Percentiles rank a stretch among this genome's conserved stretches.
Evolutionary conservation across 1,284 basidiomycete species (phyloP).

Genomic region (Ustilago shanxiensis): DNA sequence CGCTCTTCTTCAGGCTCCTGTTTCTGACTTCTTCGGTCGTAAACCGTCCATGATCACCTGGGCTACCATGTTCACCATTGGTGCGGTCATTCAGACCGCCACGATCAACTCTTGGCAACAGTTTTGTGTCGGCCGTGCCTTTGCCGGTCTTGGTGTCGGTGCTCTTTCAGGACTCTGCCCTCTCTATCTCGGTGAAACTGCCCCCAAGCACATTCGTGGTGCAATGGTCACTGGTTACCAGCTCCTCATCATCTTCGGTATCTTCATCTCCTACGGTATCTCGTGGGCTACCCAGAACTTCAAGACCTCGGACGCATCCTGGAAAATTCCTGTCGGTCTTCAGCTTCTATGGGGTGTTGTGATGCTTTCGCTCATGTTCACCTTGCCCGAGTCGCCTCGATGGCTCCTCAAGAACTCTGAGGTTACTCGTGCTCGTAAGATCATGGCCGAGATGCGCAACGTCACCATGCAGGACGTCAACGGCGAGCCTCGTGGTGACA

Average conservation of each 20-base stretch:
- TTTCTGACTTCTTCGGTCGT: conserved; percentile 76
- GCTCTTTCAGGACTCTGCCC: conserved; percentile 74
- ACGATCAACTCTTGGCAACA: conserved; percentile 49
- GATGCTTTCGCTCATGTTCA: conserved; percentile 71
- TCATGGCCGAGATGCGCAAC: conserved; percentile 75
- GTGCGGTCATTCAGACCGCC: conserved; percentile 63
- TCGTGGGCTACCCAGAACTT: conserved; percentile 72
- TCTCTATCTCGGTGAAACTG: conserved; percentile 85
- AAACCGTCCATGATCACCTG: conserved; percentile 77
- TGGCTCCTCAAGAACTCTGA: conserved; percentile 81
- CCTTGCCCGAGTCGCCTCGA: conserved; percentile 82
- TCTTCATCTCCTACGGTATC: conserved; percentile 73
- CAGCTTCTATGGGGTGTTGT: conserved; percentile 75
- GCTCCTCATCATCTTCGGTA: conserved; percentile 77
- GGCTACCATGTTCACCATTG: conserved; percentile 70
- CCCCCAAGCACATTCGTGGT: conserved; percentile 83
- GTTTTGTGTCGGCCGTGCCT: conserved; percentile 55
- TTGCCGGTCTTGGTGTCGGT: conserved; percentile 63
- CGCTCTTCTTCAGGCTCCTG: conserved; percentile 72
- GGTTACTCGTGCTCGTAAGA: conserved; percentile 75
- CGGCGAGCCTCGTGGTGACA: conserved; percentile 76
- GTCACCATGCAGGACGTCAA: conserved; percentile 77
- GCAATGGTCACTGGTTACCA: conserved; percentile 83
- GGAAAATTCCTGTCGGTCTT: conserved; percentile 81
- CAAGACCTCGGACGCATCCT: conserved; percentile 40